Percentiles rank a stretch among this genome's conserved stretches.
Conservation (phyloP, 1,284 basidiomycete genomes). For the Austropuccinia psidii region DNA sequence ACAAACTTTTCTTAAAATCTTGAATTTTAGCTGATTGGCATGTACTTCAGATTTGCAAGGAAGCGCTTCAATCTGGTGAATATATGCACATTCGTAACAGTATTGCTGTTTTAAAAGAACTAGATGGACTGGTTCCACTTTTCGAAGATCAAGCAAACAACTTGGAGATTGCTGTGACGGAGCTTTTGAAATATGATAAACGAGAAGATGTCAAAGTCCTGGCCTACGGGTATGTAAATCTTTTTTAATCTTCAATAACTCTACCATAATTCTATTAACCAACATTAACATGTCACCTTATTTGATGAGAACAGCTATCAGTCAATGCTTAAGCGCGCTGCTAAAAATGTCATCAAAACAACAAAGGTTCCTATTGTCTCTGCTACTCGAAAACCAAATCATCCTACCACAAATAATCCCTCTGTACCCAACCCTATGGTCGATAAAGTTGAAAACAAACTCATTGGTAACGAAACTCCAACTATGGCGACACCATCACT, state of each 20-base stretch:
- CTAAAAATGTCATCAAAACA: slow-evolving; percentile 34
- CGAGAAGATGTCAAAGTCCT: slow-evolving; percentile 61
- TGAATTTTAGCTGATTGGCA: slow-evolving; percentile 60
- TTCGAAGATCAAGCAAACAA: slow-evolving; percentile 53
- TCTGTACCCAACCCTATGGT: slow-evolving; percentile 37
- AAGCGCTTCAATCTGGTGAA: slow-evolving; percentile 53
- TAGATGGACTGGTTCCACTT: slow-evolving; percentile 76
- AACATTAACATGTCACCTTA: neutral
- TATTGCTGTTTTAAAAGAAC: slow-evolving; percentile 77
- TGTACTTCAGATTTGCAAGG: slow-evolving; percentile 55
- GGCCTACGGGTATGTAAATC: slow-evolving; percentile 57
- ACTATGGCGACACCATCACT: slow-evolving; percentile 38
- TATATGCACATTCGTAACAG: slow-evolving; percentile 94
- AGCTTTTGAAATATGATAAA: slow-evolving; percentile 63
- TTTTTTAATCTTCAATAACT: neutral
- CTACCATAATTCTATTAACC: neutral
- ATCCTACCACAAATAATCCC: slow-evolving; percentile 34
- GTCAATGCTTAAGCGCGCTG: slow-evolving; percentile 39
- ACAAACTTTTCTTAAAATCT: slow-evolving; percentile 27
- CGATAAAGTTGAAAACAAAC: slow-evolving; percentile 38
- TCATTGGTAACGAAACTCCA: slow-evolving; percentile 36
- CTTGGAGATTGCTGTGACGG: slow-evolving; percentile 61
- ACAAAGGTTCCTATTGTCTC: neutral
- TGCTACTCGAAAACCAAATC: neutral
- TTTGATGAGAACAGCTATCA: slow-evolving; percentile 38